Percentiles rank a stretch among this genome's conserved stretches.
Conservation (phyloP, 1,139 yeast species). For the Pneumocystis murina region DNA sequence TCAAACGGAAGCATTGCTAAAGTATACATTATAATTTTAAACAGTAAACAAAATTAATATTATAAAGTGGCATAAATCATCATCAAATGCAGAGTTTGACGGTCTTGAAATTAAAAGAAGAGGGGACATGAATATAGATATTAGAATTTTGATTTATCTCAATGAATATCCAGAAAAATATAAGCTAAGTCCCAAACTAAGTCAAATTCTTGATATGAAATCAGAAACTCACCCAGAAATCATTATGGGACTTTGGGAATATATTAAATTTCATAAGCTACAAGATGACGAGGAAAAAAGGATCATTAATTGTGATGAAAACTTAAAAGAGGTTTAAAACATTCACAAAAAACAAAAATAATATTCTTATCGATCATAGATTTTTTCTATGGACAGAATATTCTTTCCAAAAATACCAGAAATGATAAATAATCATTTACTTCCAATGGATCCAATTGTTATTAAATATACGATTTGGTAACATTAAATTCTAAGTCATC, state of each 20-base stretch:
- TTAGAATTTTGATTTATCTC: conserved; percentile 65
- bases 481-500: conserved; percentile 33
- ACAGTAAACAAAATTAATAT: conserved; percentile 23
- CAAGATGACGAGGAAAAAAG: conserved; percentile 42
- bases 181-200: conserved; percentile 47
- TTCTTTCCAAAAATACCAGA: conserved; percentile 65
- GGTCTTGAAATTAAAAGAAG: conserved; percentile 75
- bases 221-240: conserved; percentile 82
- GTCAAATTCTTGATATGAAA: conserved; percentile 41
- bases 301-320: conserved; percentile 52
- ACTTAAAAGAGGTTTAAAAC: conserved; percentile 43
- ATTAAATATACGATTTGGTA: conserved; percentile 53
- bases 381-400: conserved; percentile 26
- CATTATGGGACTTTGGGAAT: conserved; percentile 75
- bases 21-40: conserved; percentile 42
- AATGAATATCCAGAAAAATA: conserved; percentile 56
- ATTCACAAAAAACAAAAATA: conserved; percentile 23
- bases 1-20: conserved; percentile 36
- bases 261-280: conserved; percentile 59
- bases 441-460: conserved; percentile 58
- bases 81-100: conserved; percentile 46
- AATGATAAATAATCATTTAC: conserved; percentile 45
- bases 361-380: background rate
- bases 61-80: conserved; percentile 17
- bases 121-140: conserved; percentile 52